phyloP scores from a whole-genome alignment of 1,139 yeast species.

The Waltiozyma sp. region DNA sequence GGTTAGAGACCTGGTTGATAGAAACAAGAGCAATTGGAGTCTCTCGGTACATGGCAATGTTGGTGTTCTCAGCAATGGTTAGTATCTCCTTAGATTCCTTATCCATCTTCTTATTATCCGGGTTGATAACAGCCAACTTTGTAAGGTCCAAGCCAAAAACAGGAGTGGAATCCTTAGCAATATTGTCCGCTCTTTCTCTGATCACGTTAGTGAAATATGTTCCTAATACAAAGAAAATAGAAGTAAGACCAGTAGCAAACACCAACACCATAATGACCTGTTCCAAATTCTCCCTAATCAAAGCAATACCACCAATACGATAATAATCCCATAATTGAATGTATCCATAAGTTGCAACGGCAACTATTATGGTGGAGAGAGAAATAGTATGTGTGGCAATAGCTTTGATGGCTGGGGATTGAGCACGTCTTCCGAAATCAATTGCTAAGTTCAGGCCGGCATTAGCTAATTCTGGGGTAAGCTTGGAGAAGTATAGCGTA shows the following conservation, averaged over 20 bases:
- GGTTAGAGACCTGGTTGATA: constrained; percentile 25
- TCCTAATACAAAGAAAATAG: constrained; percentile 20
- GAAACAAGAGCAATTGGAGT: constrained; percentile 54
- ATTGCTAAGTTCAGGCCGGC: constrained; percentile 54
- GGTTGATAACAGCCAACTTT: constrained; percentile 28
- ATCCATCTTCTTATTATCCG: constrained; percentile 18
- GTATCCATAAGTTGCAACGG: constrained; percentile 15
- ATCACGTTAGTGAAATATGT: constrained; percentile 26
- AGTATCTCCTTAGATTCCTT: constrained; percentile 23
- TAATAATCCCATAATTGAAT: constrained; percentile 25
- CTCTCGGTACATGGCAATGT: constrained; percentile 46
- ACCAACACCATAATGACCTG: constrained; percentile 25
- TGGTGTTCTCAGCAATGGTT: constrained; percentile 36
- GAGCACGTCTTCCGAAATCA: constrained; percentile 50
- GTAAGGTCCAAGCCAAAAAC: constrained; percentile 46
- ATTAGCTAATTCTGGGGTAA: constrained; percentile 46
- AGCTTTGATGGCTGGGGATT: constrained; percentile 36
- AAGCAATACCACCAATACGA: constrained; percentile 13
- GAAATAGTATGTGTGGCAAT: constrained; percentile 41
- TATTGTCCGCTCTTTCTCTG: constrained; percentile 34
- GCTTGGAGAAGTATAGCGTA: constrained; percentile 31
- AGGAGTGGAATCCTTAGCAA: constrained; percentile 33
- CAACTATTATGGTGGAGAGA: constrained; percentile 18
- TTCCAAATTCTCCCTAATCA: constrained; percentile 25
- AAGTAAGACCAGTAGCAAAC: constrained; percentile 15